These are phyloP conservation scores for Pythium grandisporangium DNA, from an alignment of 352 stramenopile species.

Conservation along the genomic window DNA sequence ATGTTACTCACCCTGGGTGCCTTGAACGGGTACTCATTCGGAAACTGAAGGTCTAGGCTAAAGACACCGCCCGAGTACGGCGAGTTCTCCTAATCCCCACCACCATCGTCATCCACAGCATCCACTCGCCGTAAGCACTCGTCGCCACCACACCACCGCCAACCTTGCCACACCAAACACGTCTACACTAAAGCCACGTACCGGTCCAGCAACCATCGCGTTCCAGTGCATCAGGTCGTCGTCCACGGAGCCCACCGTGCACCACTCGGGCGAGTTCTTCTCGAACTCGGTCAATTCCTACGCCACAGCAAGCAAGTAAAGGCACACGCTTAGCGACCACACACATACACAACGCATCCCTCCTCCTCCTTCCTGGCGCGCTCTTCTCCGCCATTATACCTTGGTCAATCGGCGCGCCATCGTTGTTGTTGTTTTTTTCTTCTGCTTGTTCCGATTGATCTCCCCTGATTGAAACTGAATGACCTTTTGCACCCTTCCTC, in stretches of 20 bases:
- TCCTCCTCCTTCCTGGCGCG: neutral
- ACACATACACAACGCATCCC: neutral
- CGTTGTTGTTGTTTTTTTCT: neutral
- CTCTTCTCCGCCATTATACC: slow-evolving; percentile 17
- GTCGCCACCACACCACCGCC: no score
- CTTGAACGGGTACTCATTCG: slow-evolving; percentile 95
- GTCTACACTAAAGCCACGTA: slow-evolving; percentile 21
- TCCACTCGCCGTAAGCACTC: no score
- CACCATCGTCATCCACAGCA: no score
- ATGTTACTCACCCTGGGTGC: slow-evolving; percentile 56
- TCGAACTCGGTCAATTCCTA: slow-evolving; percentile 85
- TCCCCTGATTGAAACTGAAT: no score
- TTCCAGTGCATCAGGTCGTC: slow-evolving; percentile 90
- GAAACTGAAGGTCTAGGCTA: slow-evolving; percentile 93
- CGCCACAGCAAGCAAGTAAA: neutral
- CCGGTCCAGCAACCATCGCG: slow-evolving; percentile 82
- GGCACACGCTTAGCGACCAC: neutral
- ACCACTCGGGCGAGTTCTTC: slow-evolving; percentile 87
- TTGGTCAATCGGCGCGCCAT: slow-evolving; percentile 83
- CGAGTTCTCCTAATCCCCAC: slow-evolving; percentile 79
- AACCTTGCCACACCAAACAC: slow-evolving; percentile 3
- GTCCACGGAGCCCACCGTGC: slow-evolving; percentile 77
- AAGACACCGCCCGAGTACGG: slow-evolving; percentile 89
- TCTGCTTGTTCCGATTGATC: no score
- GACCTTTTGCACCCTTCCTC: neutral